Base-by-base conservation (phyloP, 1,284 basidiomycete species). In the Cutaneotrichosporon mucoides region DNA sequence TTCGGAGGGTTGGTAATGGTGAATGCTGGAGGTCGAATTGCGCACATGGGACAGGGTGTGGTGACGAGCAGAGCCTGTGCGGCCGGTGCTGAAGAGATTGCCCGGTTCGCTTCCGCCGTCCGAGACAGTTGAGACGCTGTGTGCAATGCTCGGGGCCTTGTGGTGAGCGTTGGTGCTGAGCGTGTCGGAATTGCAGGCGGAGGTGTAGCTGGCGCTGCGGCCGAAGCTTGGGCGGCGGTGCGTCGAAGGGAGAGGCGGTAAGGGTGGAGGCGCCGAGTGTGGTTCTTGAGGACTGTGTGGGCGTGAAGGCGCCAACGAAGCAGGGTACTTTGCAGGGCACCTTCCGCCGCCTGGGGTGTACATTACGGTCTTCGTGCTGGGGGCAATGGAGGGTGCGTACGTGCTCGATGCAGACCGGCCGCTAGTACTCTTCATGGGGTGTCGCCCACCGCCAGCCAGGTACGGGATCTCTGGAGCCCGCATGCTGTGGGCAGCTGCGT, bases 1-100 rank as follows among this genome's bases (percentile, higher is more conserved):
- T 16, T 53, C 52, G 35, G 24, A 35, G 6, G 45, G 45, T 10
- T 34, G 54, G 54, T 56, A 49, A 34, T 50, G 55, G 35, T 50
- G 36, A 9, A 50, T 33, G 11, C 49, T 50, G 12, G 35, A 16
- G 5, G n/a, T 40, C 36, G 46, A 48, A 12, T 36, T 48, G 12
- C 46, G 46, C 34, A 50, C 15, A 16, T 40, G 49, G n/a, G 49
- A 10, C 36, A 50, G 49, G 12, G 36, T 37, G 38, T 38, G 49
- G 34, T 48, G 46, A 13, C 46, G 33, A 13, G 46, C 34, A 13
- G 34, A n/a, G 34, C 11, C 33, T 3, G 13, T 48, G 34, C 33
- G 46, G 46, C 35, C 13, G 8, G 13, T 33, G 6, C 12, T 48
- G 38, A 40, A 40, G 38, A 12, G 38, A 12, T 40, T 40, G 8